phyloP scores from a whole-genome alignment of 1,139 yeast genomes.

The Yamadazyma dushanensis region DNA sequence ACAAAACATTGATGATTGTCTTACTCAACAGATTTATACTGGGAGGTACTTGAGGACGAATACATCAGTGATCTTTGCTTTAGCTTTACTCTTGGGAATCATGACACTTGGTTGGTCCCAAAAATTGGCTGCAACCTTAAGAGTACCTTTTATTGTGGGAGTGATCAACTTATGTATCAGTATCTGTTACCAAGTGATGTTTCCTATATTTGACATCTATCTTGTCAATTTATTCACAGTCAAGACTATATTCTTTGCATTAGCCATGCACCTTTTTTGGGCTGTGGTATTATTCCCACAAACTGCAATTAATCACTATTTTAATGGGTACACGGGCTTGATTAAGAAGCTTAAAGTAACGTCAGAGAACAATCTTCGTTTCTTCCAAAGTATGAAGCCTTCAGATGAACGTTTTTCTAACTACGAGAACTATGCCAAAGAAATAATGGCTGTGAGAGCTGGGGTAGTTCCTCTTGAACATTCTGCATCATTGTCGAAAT shows the following conservation, averaged over 20 bases:
- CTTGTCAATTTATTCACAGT: constrained; percentile 21
- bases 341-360: constrained; percentile 19
- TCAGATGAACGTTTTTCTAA: constrained; percentile 26
- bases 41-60: constrained; percentile 32
- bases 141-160: constrained; percentile 24
- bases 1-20: constrained; percentile 22
- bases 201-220: constrained; percentile 29
- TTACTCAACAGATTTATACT: constrained; percentile 22
- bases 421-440: constrained; percentile 21
- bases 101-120: constrained; percentile 27
- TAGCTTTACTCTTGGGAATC: constrained; percentile 28
- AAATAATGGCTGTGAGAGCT: constrained; percentile 21
- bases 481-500: constrained; percentile 21
- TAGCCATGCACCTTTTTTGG: constrained; percentile 21
- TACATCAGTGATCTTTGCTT: constrained; percentile 24
- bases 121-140: constrained; percentile 20
- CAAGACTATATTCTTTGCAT: constrained; percentile 27
- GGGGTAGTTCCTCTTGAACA: constrained; percentile 23
- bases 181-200: constrained; percentile 27
- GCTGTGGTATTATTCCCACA: constrained; percentile 29
- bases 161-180: constrained; percentile 23
- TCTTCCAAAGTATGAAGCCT: constrained; percentile 30
- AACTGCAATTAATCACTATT: constrained; percentile 28
- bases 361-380: constrained; percentile 22
- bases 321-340: constrained; percentile 20